A percentile compares a stretch with the other conserved stretches of the same genome.
These are phyloP conservation scores for Neofusicoccum ribis DNA, from an alignment of 2,329 filamentous ascomycete species.

Conservation along the genomic window DNA sequence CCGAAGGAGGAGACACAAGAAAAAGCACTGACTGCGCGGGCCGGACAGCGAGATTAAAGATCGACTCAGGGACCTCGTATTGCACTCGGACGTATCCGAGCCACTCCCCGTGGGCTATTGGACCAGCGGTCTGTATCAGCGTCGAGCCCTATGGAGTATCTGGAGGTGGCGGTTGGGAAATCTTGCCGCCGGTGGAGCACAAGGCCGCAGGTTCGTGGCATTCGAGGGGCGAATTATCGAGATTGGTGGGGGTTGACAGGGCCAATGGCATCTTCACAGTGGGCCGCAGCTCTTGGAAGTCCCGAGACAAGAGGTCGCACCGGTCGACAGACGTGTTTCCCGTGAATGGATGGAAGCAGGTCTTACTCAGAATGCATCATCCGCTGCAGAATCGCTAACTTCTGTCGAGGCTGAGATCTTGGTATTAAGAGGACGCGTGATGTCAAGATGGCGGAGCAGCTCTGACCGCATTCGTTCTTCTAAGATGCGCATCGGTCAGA, in stretches of 20 bases:
- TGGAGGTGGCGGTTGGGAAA: neutral
- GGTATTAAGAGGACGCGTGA: neutral
- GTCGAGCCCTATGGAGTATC: neutral
- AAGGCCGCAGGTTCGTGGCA: neutral
- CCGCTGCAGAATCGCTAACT: neutral
- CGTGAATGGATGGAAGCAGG: neutral
- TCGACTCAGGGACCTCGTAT: conserved; percentile 8
- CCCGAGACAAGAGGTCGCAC: neutral
- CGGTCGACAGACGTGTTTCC: neutral
- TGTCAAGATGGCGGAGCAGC: neutral
- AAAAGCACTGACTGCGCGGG: neutral
- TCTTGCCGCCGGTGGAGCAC: too few species aligned
- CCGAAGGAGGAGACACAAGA: neutral
- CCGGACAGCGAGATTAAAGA: conserved; percentile 8
- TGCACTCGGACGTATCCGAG: neutral
- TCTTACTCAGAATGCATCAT: conserved; percentile 8
- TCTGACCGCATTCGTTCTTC: neutral
- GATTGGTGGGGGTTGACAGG: neutral
- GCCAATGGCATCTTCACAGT: neutral
- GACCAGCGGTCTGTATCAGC: conserved; percentile 7
- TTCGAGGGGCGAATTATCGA: neutral
- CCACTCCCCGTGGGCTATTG: neutral
- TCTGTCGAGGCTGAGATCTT: neutral
- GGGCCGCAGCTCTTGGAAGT: neutral
- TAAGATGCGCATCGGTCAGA: neutral